These are phyloP conservation scores for Xylona heveae DNA, from an alignment of 495 filamentous ascomycete species.

Conservation along the genomic window DNA sequence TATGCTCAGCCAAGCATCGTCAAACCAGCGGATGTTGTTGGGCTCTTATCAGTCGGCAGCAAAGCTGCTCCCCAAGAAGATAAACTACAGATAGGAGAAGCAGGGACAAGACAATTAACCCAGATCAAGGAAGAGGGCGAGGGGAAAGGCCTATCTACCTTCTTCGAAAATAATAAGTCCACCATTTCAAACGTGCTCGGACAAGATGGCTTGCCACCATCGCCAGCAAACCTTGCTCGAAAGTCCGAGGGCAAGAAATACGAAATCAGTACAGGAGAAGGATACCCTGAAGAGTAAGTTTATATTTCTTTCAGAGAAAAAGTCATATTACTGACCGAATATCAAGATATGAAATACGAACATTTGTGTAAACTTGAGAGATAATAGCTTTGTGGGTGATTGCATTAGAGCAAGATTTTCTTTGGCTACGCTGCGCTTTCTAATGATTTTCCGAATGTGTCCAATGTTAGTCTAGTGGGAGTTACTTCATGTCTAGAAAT, in stretches of 20 bases:
- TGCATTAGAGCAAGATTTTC: no score
- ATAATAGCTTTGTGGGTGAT: no score
- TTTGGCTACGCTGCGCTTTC: no score
- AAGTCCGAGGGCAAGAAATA: conserved; percentile 17
- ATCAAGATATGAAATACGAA: conserved; percentile 30
- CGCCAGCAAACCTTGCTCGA: conserved; percentile 33
- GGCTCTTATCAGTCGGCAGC: conserved; percentile 68
- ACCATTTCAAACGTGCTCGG: conserved; percentile 43
- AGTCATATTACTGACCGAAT: conserved; percentile 9
- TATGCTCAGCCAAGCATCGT: conserved; percentile 73
- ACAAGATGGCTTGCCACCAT: conserved; percentile 57
- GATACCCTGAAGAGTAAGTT: conserved; percentile 29
- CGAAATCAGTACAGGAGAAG: conserved; percentile 21
- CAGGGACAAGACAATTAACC: conserved; percentile 58
- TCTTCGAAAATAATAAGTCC: conserved; percentile 44
- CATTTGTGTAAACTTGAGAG: conserved; percentile 21
- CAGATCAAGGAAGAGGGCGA: conserved; percentile 60
- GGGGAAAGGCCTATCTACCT: conserved; percentile 43
- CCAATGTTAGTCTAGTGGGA: no score
- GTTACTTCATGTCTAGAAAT: no score
- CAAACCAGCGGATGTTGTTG: conserved; percentile 66
- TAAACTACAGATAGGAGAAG: conserved; percentile 55
- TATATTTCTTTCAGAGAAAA: background rate
- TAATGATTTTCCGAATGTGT: no score
- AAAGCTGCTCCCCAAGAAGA: conserved; percentile 61